Percentiles rank a stretch among this genome's conserved stretches.
These are phyloP conservation scores for Metschnikowia amazonensis DNA, from an alignment of 805 yeast genomes.

Conservation along the genomic window DNA sequence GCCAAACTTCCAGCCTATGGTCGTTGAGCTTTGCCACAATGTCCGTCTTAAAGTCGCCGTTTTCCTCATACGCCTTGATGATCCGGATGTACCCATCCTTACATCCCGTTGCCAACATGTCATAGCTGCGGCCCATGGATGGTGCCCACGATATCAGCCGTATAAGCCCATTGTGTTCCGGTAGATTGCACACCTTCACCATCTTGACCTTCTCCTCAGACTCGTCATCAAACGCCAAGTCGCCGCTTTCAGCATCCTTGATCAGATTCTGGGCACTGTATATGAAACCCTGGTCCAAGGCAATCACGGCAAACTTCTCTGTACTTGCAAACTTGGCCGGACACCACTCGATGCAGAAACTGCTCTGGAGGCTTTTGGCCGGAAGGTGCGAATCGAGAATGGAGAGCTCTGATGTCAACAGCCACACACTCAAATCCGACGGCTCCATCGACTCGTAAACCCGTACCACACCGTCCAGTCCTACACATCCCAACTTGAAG, in stretches of 20 bases:
- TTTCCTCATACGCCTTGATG: slow-evolving; percentile 60
- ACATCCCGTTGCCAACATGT: slow-evolving; percentile 90
- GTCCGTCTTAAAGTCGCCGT: slow-evolving; percentile 44
- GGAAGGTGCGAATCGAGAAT: slow-evolving; percentile 63
- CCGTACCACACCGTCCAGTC: slow-evolving; percentile 81
- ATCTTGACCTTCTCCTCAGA: slow-evolving; percentile 33
- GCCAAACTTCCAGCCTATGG: slow-evolving; percentile 90
- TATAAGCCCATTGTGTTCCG: slow-evolving; percentile 83
- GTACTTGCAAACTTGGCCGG: slow-evolving; percentile 70
- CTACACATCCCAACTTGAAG: slow-evolving; percentile 77
- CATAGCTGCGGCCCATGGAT: slow-evolving; percentile 85
- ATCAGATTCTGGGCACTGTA: slow-evolving; percentile 35
- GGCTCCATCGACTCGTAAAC: slow-evolving; percentile 89
- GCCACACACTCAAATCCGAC: slow-evolving; percentile 81
- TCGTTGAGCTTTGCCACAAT: slow-evolving; percentile 65
- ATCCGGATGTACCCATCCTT: slow-evolving; percentile 91
- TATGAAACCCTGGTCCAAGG: slow-evolving; percentile 83
- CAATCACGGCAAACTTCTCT: slow-evolving; percentile 80
- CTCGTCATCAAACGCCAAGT: slow-evolving; percentile 1
- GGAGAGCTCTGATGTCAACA: slow-evolving; percentile 65
- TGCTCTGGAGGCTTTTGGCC: slow-evolving; percentile 77
- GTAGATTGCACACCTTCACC: slow-evolving; percentile 57
- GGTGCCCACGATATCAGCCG: slow-evolving; percentile 96
- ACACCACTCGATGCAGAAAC: slow-evolving; percentile 86
- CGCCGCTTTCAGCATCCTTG: background rate